Conservation (phyloP, 805 yeast genomes). For the Lipomyces kockii region DNA sequence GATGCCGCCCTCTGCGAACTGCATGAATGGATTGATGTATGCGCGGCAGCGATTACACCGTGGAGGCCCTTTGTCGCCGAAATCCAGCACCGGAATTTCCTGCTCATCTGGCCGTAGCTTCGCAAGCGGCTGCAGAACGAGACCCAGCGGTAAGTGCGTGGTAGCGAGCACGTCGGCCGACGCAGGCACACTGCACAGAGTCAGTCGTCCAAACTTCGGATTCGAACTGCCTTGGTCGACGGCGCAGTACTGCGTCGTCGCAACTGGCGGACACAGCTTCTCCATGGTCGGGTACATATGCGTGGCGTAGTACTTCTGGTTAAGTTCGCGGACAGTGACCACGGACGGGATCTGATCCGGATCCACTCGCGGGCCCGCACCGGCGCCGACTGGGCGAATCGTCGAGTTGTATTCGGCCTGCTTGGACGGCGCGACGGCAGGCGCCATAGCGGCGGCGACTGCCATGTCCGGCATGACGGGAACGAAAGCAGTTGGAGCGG, state of each 20-base stretch:
- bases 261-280: conserved; percentile 80
- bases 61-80: conserved; percentile 67
- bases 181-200: conserved; percentile 83
- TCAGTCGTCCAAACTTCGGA: conserved; percentile 74
- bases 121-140: conserved; percentile 85
- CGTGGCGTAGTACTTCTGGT: conserved; percentile 45
- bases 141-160: conserved; percentile 79
- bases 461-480: conserved; percentile 10
- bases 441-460: conserved; percentile 22
- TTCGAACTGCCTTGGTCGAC: conserved; percentile 85
- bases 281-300: conserved; percentile 69
- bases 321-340: conserved; percentile 46
- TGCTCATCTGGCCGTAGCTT: conserved; percentile 53
- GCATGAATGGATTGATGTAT: conserved; percentile 84
- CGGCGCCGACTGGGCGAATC: conserved; percentile 19
- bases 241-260: conserved; percentile 70
- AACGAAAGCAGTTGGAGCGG: conserved; percentile 13
- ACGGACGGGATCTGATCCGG: conserved; percentile 46
- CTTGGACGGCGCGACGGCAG: conserved; percentile 1
- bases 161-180: conserved; percentile 69
- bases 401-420: conserved; percentile 20
- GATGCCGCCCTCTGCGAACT: conserved; percentile 61
- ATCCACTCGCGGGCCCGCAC: conserved; percentile 33
- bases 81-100: conserved; percentile 72
- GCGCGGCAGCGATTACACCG: conserved; percentile 92